Conservation (phyloP, 176 grass and related monocot species). For the Avena atlantica region DNA sequence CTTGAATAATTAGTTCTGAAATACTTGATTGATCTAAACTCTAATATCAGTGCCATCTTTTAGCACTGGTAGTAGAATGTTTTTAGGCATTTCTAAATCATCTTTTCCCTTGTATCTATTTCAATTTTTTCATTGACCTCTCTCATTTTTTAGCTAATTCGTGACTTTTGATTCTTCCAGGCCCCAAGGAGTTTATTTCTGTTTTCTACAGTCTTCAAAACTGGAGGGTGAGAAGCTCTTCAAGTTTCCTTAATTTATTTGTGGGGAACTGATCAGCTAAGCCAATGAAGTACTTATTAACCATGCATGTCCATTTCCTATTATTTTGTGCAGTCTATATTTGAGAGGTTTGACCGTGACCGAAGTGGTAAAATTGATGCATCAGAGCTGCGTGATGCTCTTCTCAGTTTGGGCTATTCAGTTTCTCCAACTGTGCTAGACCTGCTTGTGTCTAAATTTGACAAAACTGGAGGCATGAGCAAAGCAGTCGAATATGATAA, state of each 20-base stretch:
- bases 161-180: conserved; percentile 44
- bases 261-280: background rate
- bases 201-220: conserved; percentile 97
- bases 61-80: background rate
- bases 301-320: background rate
- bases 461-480: conserved; percentile 88
- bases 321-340: conserved; percentile 64
- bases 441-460: conserved; percentile 91
- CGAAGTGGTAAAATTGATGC: conserved; percentile 88
- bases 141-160: background rate
- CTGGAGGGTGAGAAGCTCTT: conserved; percentile 74
- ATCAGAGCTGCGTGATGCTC: conserved; percentile 88
- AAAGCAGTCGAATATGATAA: conserved; percentile 93
- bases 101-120: background rate
- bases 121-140: background rate
- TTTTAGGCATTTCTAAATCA: background rate
- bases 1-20: background rate
- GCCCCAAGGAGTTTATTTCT: conserved; percentile 85
- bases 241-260: background rate
- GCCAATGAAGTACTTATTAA: conserved; percentile 14
- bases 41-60: background rate
- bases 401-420: conserved; percentile 87
- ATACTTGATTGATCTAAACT: background rate
- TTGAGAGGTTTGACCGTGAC: conserved; percentile 97
- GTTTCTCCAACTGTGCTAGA: conserved; percentile 86